Evolutionary conservation across 192 early-diverging fungal genomes (phyloP).

Genomic region (Entomortierella chlamydospora): DNA sequence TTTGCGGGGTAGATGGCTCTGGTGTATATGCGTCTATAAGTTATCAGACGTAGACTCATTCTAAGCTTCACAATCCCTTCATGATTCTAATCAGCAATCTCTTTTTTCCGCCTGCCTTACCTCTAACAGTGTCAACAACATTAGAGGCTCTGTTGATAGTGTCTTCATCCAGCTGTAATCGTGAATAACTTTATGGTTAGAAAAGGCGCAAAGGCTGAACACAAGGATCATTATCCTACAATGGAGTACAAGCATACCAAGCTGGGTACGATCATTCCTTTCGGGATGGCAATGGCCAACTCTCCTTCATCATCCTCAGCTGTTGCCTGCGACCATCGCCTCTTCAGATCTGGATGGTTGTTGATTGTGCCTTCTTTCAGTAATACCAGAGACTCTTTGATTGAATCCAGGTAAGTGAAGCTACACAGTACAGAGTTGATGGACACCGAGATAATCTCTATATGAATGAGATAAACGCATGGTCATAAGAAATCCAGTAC

Average conservation of each 20-base stretch:
- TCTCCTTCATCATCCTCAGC: constrained; percentile 65
- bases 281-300: constrained; percentile 52
- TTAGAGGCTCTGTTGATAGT: constrained; percentile 28
- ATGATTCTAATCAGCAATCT: background rate
- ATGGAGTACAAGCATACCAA: constrained; percentile 14
- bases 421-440: constrained; percentile 51
- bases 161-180: constrained; percentile 29
- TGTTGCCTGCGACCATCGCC: constrained; percentile 58
- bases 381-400: constrained; percentile 51
- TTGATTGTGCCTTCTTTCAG: constrained; percentile 52
- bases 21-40: constrained; percentile 33
- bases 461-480: background rate
- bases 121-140: constrained; percentile 23
- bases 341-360: constrained; percentile 61
- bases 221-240: background rate
- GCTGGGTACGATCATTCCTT: constrained; percentile 43
- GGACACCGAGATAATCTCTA: constrained; percentile 53
- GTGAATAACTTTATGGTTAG: constrained; percentile 4
- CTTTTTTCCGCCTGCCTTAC: constrained; percentile 3
- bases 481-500: constrained; percentile 1
- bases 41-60: too few species aligned
- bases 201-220: constrained; percentile 7
- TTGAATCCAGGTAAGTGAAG: constrained; percentile 56
- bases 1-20: constrained; percentile 52
- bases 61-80: too few species aligned